Base-by-base conservation (phyloP, 495 filamentous ascomycete species). In the Xylaria acuta region DNA sequence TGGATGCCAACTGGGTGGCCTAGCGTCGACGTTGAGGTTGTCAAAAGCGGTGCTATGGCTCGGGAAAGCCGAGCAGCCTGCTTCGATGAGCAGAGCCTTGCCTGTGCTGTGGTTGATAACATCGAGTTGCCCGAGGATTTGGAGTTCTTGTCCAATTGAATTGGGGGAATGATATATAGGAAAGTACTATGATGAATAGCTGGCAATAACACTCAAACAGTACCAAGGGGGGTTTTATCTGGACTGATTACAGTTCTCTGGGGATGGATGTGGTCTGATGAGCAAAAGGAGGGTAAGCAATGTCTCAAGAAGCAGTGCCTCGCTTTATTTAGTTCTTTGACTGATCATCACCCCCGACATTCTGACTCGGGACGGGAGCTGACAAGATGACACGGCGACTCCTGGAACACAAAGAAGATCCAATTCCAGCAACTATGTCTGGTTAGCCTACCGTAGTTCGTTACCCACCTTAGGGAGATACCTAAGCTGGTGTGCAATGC, bases 11-110 rank as follows among this genome's bases (percentile, higher is more conserved):
- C 59, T 18, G 59, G 64, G 7, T 70, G 40, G 43, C 63, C 36
- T 27, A 63, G 40, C 12, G 64, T 64, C 30, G 66, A 75, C 18
- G 36, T 70, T 45, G 58, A 72, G 0, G 71, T 47, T 18, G 72
- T 72, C 65, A 73, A 71, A n/a, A 79, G 64, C 16, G 76, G 75
- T 45, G 69, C 62, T 32, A 81, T 60, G 20, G 70, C 76, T 71
- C 76, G 75, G 30, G 78, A 76, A 36, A 85, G 73, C 34, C 75
- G 77, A 51, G 75, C 72, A 41, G 77, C 77, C 69, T 83, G 80
- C 68, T 77, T 81, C 25, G 80, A 69, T 30, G 78, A 78, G 77
- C 76, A 81, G 68, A 80, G 74, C 62, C 75, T 75, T 72, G 82
- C 62, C 70, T 80, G 75, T 36, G 75, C 67, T 71, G 47, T 69